Conservation (phyloP, 1,284 basidiomycete genomes). For the Cryptococcus deneoformans region DNA sequence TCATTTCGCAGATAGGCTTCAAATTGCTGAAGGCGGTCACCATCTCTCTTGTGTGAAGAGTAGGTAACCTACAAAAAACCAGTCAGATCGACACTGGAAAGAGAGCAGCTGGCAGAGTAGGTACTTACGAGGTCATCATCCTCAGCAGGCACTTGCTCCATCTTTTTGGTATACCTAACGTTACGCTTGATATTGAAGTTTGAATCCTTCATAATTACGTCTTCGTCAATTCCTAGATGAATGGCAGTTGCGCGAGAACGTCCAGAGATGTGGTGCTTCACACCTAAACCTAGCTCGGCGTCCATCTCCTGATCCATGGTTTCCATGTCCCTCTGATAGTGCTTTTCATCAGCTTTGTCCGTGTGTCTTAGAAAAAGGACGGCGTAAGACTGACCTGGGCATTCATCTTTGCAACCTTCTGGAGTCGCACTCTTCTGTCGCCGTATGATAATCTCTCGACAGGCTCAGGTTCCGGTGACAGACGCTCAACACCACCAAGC, state of each 20-base stretch:
- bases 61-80: no score
- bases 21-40: no score
- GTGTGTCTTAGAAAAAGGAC: neutral
- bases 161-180: neutral
- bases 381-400: slow-evolving; percentile 4
- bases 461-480: slow-evolving; percentile 1
- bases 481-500: neutral
- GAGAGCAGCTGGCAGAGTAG: neutral
- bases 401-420: slow-evolving; percentile 11
- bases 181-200: no score
- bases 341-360: no score
- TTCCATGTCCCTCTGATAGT: no score
- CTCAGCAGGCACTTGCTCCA: neutral
- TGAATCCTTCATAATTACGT: slow-evolving; percentile 2
- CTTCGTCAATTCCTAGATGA: neutral
- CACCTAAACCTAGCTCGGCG: no score
- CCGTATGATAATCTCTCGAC: slow-evolving; percentile 1
- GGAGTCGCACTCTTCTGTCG: slow-evolving; percentile 17
- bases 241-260: no score
- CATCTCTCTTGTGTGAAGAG: no score
- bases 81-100: no score
- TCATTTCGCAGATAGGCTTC: no score
- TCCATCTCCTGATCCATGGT: no score
- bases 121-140: neutral
- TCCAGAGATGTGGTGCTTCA: no score